These are phyloP conservation scores for Kluyveromyces dobzhanskii DNA, from an alignment of 805 yeast genomes.

Conservation along the genomic window DNA sequence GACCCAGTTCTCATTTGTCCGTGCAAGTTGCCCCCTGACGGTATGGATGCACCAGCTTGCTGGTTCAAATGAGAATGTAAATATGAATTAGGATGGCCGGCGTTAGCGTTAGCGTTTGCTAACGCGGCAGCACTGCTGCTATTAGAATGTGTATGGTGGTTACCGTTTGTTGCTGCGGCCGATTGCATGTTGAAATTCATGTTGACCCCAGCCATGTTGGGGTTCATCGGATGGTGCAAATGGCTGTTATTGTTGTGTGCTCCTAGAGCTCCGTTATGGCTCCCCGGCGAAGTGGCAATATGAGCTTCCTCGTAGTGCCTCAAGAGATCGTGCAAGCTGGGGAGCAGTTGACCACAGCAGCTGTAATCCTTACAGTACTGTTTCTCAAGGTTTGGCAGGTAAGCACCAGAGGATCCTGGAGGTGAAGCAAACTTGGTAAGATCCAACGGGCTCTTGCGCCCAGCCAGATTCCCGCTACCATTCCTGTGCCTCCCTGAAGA, in stretches of 20 bases:
- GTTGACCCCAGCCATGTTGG: conserved; percentile 1
- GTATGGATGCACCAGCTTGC: background rate
- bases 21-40: background rate
- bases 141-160: too few species aligned
- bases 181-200: conserved; percentile 1
- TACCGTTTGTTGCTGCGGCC: background rate
- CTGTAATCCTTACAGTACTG: conserved; percentile 94
- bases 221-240: background rate
- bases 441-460: conserved; percentile 1
- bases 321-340: conserved; percentile 86
- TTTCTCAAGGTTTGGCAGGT: conserved; percentile 87
- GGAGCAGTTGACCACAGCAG: conserved; percentile 89
- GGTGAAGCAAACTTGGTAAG: conserved; percentile 37
- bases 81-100: background rate
- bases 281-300: conserved; percentile 54
- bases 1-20: background rate
- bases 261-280: background rate
- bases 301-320: conserved; percentile 97
- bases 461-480: background rate
- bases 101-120: background rate
- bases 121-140: too few species aligned
- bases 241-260: background rate
- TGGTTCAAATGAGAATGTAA: conserved; percentile 1
- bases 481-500: background rate
- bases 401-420: conserved; percentile 57